Conservation (phyloP, 106 monocot species). For the Xerophyta viscosa region DNA sequence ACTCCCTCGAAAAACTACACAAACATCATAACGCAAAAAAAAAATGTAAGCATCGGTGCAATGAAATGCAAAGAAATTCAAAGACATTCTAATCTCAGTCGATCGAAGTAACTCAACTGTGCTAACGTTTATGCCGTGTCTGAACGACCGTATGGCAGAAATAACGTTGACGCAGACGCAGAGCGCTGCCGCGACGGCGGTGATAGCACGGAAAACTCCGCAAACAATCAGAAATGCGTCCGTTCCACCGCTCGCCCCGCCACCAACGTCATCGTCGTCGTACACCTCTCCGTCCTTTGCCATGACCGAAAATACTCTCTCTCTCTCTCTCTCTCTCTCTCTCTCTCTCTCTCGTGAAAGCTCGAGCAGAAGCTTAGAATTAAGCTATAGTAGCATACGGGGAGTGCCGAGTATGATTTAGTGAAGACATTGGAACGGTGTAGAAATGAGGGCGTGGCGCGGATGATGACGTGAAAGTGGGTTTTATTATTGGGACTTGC, state of each 20-base stretch:
- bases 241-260: constrained; percentile 12
- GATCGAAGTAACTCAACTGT: not conserved
- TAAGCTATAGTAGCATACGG: too few species aligned
- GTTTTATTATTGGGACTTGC: too few species aligned
- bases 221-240: constrained; percentile 76
- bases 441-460: too few species aligned
- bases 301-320: too few species aligned
- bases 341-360: too few species aligned
- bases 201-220: constrained; percentile 72
- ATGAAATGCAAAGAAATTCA: too few species aligned
- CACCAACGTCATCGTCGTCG: constrained; percentile 20
- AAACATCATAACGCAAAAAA: not conserved
- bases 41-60: not conserved
- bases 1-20: constrained; percentile 79
- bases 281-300: constrained; percentile 4
- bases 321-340: too few species aligned
- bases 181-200: constrained; percentile 50
- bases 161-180: constrained; percentile 77
- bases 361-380: too few species aligned
- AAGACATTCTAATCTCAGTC: too few species aligned
- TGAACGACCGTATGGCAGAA: constrained; percentile 69
- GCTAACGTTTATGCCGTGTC: constrained; percentile 47
- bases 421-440: too few species aligned
- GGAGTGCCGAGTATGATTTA: too few species aligned
- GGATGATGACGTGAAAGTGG: too few species aligned